phyloP scores from a whole-genome alignment of 1,139 yeast genomes.

The Kazachstania sp. region DNA sequence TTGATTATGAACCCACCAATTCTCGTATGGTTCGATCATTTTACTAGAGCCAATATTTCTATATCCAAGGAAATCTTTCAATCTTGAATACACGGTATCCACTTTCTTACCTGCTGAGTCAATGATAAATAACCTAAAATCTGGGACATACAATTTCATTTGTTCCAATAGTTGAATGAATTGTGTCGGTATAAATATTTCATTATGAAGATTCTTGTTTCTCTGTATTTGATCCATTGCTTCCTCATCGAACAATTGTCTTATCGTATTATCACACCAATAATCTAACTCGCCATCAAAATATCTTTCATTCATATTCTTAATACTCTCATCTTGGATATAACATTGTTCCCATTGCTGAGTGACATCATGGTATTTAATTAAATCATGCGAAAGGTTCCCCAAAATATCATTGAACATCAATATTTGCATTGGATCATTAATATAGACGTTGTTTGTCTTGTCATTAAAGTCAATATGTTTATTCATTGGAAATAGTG shows the following conservation, averaged over 20 bases:
- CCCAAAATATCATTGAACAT: conserved; percentile 25
- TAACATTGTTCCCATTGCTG: conserved; percentile 22
- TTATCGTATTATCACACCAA: conserved; percentile 18
- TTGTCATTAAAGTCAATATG: not conserved
- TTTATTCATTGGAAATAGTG: conserved; percentile 7
- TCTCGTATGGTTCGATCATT: not conserved
- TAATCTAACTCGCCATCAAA: conserved; percentile 17
- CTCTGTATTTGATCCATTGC: not conserved
- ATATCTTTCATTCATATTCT: conserved; percentile 5
- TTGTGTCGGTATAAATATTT: conserved; percentile 23
- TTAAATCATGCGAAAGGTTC: conserved; percentile 24
- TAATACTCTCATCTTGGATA: conserved; percentile 9
- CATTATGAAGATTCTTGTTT: conserved; percentile 2
- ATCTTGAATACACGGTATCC: conserved; percentile 6
- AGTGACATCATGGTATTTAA: conserved; percentile 8
- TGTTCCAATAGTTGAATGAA: conserved; percentile 21
- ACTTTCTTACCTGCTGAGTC: conserved; percentile 16
- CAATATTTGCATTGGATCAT: conserved; percentile 26
- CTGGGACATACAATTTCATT: conserved; percentile 19
- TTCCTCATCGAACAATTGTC: conserved; percentile 3
- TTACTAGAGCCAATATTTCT: not conserved
- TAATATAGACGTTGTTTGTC: conserved; percentile 11
- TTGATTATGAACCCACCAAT: not conserved
- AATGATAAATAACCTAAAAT: conserved; percentile 22
- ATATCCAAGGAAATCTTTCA: conserved; percentile 7